Base-by-base conservation (phyloP, 2,329 filamentous ascomycete species). In the Parafenestella ontariensis region DNA sequence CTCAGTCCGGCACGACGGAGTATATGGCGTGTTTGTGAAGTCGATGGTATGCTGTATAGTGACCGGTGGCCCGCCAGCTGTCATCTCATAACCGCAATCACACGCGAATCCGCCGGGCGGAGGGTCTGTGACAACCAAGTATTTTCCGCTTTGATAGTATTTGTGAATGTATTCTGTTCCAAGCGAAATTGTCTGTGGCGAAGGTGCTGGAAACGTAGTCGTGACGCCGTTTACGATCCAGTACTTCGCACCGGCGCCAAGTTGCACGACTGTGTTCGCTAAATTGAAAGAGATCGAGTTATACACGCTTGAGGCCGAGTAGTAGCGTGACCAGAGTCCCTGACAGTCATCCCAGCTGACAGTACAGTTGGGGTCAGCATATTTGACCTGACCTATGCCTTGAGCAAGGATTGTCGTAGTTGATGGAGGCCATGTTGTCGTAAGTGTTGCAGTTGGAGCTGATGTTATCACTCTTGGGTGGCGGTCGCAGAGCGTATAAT, bases 401-500 rank as follows among this genome's bases (percentile, higher is more conserved):
- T 55, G 23, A 20, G 39, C 56, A 37, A 62, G 52, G 10, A 54
- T 46, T n/a, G 57, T 52, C 9, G 59, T 60, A 3, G 59, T 60
- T 5, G 43, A 46, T 5, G 59, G 57, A 7, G 18, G 46, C 1
- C 47, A 46, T 10, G 49, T 51, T 2, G 57, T 60, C 13, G 59
- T 62, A 4, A 46, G 31, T 8, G 49, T 58, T 24, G 59, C 49
- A 6, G 59, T 62, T 13, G 59, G 59, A 11, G 49, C 31, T 13
- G 59, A 58, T 23, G 59, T 56, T 18, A 62, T 62, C 9, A 62
- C 52, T 45, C 59, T 48, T 13, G 59, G 59, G 39, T 62, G 59
- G 29, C 59, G 54, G 52, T 62, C 57, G 28, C 59, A 62, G n/a
- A 60, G 49, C 3, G 59, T 60, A 36, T 58, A 62, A 31, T 45